phyloP scores from a whole-genome alignment of 2,329 filamentous ascomycete genomes.

The Cryphonectria carpinicola region DNA sequence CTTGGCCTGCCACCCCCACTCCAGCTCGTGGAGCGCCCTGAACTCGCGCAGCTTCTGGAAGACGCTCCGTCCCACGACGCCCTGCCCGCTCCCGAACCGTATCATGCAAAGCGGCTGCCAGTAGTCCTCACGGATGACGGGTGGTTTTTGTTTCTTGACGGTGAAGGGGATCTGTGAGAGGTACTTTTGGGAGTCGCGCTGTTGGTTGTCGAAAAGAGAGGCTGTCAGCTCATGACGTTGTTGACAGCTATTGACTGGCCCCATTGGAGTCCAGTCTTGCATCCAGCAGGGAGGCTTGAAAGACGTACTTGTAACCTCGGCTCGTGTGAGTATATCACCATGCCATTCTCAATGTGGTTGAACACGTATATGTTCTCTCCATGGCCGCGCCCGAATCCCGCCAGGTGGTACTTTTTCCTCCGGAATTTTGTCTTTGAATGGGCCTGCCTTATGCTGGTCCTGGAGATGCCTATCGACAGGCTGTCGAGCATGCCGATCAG shows the following conservation, averaged over 20 bases:
- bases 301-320: slow-evolving; percentile 33
- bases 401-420: slow-evolving; percentile 33
- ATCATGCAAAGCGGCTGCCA: slow-evolving; percentile 66
- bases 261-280: not conserved
- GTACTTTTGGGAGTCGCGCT: slow-evolving; percentile 27
- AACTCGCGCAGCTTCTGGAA: slow-evolving; percentile 69
- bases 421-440: slow-evolving; percentile 27
- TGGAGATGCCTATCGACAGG: slow-evolving; percentile 46
- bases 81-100: slow-evolving; percentile 57
- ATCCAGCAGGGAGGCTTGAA: not conserved
- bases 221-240: slow-evolving; percentile 8
- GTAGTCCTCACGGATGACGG: slow-evolving; percentile 68
- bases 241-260: not conserved
- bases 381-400: slow-evolving; percentile 44
- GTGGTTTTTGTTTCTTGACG: slow-evolving; percentile 68
- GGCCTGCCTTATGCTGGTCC: slow-evolving; percentile 47
- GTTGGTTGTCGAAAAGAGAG: not conserved
- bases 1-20: slow-evolving; percentile 55
- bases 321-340: slow-evolving; percentile 57
- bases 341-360: slow-evolving; percentile 52
- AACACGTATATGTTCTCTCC: slow-evolving; percentile 64
- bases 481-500: slow-evolving; percentile 34
- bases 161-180: slow-evolving; percentile 57
- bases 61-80: slow-evolving; percentile 59
- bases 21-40: slow-evolving; percentile 63